A percentile compares a stretch with the other conserved stretches of the same genome.
Evolutionary conservation across 1,284 basidiomycete genomes (phyloP).

Genomic region (Ceratobasidium sp.): DNA sequence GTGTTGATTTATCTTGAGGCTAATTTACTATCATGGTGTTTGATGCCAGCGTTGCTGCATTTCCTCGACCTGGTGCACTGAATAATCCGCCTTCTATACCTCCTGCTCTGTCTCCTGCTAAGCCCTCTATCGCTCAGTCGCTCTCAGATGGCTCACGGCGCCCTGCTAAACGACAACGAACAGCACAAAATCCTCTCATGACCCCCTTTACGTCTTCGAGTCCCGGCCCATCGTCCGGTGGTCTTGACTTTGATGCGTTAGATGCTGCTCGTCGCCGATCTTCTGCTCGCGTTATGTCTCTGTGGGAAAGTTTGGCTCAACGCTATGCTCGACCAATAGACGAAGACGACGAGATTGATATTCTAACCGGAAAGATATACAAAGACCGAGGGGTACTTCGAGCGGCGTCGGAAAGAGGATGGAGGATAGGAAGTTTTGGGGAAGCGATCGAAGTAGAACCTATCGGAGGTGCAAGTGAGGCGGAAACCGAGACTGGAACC

Average conservation of each 20-base stretch:
- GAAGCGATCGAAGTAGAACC: slow-evolving; percentile 33
- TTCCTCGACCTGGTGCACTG: neutral
- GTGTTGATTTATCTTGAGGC: neutral
- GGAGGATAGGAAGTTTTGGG: slow-evolving; percentile 36
- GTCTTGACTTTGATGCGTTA: slow-evolving; percentile 12
- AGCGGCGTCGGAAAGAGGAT: slow-evolving; percentile 29
- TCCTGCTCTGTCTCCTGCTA: neutral
- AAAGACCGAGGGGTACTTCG: slow-evolving; percentile 41
- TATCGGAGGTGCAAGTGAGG: slow-evolving; percentile 12
- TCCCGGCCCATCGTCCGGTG: neutral
- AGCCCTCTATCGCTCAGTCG: neutral
- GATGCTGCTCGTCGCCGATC: slow-evolving; percentile 40
- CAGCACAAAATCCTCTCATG: neutral
- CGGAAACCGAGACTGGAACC: slow-evolving; percentile 32
- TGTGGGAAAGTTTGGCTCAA: slow-evolving; percentile 42
- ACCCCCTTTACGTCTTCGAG: neutral
- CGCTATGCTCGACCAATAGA: slow-evolving; percentile 42
- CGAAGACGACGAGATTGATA: slow-evolving; percentile 43
- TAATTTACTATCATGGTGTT: slow-evolving; percentile 15
- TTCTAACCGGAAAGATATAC: slow-evolving; percentile 41
- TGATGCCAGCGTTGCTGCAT: slow-evolving; percentile 20
- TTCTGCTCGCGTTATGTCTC: slow-evolving; percentile 41
- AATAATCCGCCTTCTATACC: neutral
- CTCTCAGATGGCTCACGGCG: neutral
- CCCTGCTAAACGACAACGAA: slow-evolving; percentile 30